Evolutionary conservation across 306 rosid species (phyloP).

Genomic region (Dicorynia guianensis): DNA sequence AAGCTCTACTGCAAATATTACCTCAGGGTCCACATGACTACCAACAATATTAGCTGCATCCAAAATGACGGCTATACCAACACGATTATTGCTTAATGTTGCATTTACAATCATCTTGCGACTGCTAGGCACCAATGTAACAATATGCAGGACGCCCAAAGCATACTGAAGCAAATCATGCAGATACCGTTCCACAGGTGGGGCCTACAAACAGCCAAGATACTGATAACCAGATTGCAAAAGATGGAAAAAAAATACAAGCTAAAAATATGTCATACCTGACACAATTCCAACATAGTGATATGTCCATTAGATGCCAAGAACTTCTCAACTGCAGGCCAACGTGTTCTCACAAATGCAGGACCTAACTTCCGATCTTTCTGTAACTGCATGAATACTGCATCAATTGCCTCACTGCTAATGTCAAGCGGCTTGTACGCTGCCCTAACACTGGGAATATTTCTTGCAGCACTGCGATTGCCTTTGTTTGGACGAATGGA

Average conservation of each 20-base stretch:
- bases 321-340: constrained; percentile 88
- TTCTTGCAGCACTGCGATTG: constrained; percentile 85
- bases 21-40: constrained; percentile 95
- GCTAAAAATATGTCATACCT: constrained; percentile 60
- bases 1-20: constrained; percentile 39
- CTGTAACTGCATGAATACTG: constrained; percentile 82
- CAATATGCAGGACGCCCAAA: constrained; percentile 91
- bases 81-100: constrained; percentile 89
- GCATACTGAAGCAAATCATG: constrained; percentile 98
- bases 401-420: constrained; percentile 93
- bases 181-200: constrained; percentile 92
- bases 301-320: constrained; percentile 81
- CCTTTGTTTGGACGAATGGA: constrained; percentile 92
- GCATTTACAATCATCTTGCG: constrained; percentile 91
- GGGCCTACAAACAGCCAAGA: constrained; percentile 74
- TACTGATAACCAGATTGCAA: constrained; percentile 19
- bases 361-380: constrained; percentile 96
- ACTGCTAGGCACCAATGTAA: constrained; percentile 89
- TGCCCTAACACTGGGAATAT: constrained; percentile 83
- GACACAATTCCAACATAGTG: constrained; percentile 94
- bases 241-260: neutral
- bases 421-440: constrained; percentile 95
- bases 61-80: constrained; percentile 89
- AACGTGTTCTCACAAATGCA: constrained; percentile 89
- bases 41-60: constrained; percentile 93